Conservation (phyloP, 352 stramenopile species). For the Pythium phragmiticola region DNA sequence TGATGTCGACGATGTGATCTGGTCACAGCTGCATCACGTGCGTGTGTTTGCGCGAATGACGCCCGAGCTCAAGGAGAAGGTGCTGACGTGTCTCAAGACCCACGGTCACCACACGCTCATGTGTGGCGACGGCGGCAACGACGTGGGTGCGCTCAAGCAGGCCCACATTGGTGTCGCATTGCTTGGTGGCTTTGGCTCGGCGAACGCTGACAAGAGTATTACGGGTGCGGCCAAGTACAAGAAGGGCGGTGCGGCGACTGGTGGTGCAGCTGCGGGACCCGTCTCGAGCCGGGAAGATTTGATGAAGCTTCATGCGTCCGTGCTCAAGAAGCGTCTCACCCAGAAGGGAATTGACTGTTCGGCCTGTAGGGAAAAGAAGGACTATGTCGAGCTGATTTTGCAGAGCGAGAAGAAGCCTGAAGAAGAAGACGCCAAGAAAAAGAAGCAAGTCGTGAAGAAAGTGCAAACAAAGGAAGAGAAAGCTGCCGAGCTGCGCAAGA, state of each 20-base stretch:
- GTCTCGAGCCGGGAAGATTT: slow-evolving; percentile 56
- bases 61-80: slow-evolving; percentile 95
- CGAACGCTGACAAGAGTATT: slow-evolving; percentile 86
- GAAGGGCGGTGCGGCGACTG: slow-evolving; percentile 43
- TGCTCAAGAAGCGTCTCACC: slow-evolving; percentile 74
- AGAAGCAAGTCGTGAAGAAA: slow-evolving; percentile 45
- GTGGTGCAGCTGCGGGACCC: slow-evolving; percentile 27
- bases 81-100: slow-evolving; percentile 94
- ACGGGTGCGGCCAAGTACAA: slow-evolving; percentile 77
- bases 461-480: slow-evolving; percentile 84
- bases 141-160: slow-evolving; percentile 95
- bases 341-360: slow-evolving; percentile 68
- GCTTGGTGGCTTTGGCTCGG: slow-evolving; percentile 78
- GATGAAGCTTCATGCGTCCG: slow-evolving; percentile 86
- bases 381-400: slow-evolving; percentile 79
- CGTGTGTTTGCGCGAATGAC: slow-evolving; percentile 97
- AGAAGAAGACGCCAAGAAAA: slow-evolving; percentile 55
- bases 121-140: slow-evolving; percentile 99
- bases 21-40: slow-evolving; percentile 75
- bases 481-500: slow-evolving; percentile 77
- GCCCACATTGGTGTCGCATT: slow-evolving; percentile 85
- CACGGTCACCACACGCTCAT: slow-evolving; percentile 93
- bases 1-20: slow-evolving; percentile 84
- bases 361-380: slow-evolving; percentile 76
- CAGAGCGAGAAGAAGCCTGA: slow-evolving; percentile 51